phyloP scores from a whole-genome alignment of 495 filamentous ascomycete genomes.

The Neurospora sp. region DNA sequence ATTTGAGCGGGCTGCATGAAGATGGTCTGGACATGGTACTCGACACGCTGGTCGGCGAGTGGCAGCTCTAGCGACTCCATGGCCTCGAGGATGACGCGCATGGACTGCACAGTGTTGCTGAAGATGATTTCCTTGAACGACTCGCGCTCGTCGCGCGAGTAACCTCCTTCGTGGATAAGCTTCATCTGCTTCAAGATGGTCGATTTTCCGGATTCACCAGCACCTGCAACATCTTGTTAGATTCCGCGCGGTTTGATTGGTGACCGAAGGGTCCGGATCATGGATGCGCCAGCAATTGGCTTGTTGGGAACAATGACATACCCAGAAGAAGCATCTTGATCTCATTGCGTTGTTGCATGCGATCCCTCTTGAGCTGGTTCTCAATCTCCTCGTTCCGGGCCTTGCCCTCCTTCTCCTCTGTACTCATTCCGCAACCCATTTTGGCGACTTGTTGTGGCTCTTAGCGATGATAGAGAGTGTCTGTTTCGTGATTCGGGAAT shows the following conservation, averaged over 20 bases:
- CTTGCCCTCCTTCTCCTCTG: conserved; percentile 99
- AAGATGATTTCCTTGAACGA: conserved; percentile 96
- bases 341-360: conserved; percentile 91
- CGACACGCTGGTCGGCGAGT: conserved; percentile 74
- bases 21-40: conserved; percentile 91
- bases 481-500: conserved; percentile 3
- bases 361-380: conserved; percentile 92
- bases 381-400: conserved; percentile 98
- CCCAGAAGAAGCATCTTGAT: conserved; percentile 99
- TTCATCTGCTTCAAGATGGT: conserved; percentile 99
- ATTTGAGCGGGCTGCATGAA: conserved; percentile 96
- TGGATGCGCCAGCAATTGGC: background rate
- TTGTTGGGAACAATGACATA: conserved; percentile 35
- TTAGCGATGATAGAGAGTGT: conserved; percentile 9
- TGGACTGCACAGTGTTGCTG: conserved; percentile 94
- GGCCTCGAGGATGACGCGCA: conserved; percentile 90
- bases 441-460: conserved; percentile 37
- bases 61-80: conserved; percentile 91
- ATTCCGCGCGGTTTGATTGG: background rate
- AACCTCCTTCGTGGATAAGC: conserved; percentile 73
- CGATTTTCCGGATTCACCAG: conserved; percentile 98
- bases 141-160: conserved; percentile 68
- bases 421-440: conserved; percentile 99
- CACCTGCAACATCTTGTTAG: conserved; percentile 49
- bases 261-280: background rate